Conservation (phyloP, 1,284 basidiomycete genomes). For the Kwoniella shivajii region DNA sequence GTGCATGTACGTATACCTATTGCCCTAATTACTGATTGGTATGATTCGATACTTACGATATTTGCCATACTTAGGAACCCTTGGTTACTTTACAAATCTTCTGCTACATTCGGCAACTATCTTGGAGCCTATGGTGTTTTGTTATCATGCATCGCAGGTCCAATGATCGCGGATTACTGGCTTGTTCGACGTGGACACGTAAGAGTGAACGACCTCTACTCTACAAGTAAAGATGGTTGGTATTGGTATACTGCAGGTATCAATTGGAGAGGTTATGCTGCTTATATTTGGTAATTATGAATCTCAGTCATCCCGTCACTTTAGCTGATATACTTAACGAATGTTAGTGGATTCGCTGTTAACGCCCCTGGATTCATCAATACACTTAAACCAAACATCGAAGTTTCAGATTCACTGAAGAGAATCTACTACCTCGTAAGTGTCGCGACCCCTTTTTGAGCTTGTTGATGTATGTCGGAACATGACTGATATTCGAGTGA, state of each 20-base stretch:
- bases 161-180: slow-evolving; percentile 85
- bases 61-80: slow-evolving; percentile 24
- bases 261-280: slow-evolving; percentile 63
- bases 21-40: slow-evolving; percentile 4
- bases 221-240: slow-evolving; percentile 62
- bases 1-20: slow-evolving; percentile 59
- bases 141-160: slow-evolving; percentile 75
- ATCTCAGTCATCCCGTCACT: not conserved
- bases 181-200: slow-evolving; percentile 72
- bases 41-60: not conserved
- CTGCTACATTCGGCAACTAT: slow-evolving; percentile 78
- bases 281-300: slow-evolving; percentile 36
- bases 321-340: not conserved
- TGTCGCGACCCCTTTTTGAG: not conserved
- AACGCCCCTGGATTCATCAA: slow-evolving; percentile 66
- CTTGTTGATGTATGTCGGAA: not conserved
- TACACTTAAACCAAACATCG: slow-evolving; percentile 58
- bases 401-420: slow-evolving; percentile 66
- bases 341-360: slow-evolving; percentile 74
- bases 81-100: slow-evolving; percentile 78
- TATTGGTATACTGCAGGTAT: slow-evolving; percentile 76
- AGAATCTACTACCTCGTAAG: slow-evolving; percentile 65
- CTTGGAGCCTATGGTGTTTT: slow-evolving; percentile 69
- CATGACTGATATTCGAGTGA: not conserved
- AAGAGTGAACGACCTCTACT: slow-evolving; percentile 72